These are phyloP conservation scores for Fonsecaea erecta DNA, from an alignment of 2,329 filamentous ascomycete species.

Conservation along the genomic window DNA sequence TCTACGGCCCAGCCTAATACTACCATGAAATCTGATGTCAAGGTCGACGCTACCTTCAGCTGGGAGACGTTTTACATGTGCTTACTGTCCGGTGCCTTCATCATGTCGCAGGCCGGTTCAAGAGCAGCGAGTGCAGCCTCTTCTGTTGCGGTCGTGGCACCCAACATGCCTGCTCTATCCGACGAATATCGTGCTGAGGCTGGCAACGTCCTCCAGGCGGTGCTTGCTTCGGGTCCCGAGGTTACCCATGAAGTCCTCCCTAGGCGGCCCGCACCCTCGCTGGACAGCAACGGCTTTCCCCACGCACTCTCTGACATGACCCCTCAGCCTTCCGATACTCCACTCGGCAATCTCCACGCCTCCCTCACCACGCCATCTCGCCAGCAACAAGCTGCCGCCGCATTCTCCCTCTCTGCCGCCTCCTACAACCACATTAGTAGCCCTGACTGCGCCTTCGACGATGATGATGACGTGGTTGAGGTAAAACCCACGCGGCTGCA, in stretches of 20 bases:
- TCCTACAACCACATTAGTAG: conserved; percentile 87
- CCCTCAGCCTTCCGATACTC: conserved; percentile 42
- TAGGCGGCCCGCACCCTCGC: conserved; percentile 40
- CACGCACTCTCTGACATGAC: conserved; percentile 41
- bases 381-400: conserved; percentile 84
- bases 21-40: conserved; percentile 25
- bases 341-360: conserved; percentile 69
- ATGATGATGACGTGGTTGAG: conserved; percentile 43
- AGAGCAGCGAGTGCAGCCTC: conserved; percentile 69
- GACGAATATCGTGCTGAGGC: conserved; percentile 55
- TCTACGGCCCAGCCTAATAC: conserved; percentile 9
- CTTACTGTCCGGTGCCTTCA: conserved; percentile 93
- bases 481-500: conserved; percentile 49
- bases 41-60: conserved; percentile 70
- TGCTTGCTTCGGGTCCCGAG: conserved; percentile 49
- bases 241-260: conserved; percentile 48
- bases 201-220: conserved; percentile 53
- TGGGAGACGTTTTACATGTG: conserved; percentile 84
- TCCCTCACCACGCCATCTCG: conserved; percentile 75
- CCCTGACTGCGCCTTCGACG: conserved; percentile 69
- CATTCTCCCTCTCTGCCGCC: conserved; percentile 81
- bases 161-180: conserved; percentile 58
- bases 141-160: conserved; percentile 77
- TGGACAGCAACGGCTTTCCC: conserved; percentile 19
- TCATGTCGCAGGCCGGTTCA: conserved; percentile 76